Evolutionary conservation across 2,329 filamentous ascomycete species (phyloP).

Genomic region (Colletotrichum navitas): DNA sequence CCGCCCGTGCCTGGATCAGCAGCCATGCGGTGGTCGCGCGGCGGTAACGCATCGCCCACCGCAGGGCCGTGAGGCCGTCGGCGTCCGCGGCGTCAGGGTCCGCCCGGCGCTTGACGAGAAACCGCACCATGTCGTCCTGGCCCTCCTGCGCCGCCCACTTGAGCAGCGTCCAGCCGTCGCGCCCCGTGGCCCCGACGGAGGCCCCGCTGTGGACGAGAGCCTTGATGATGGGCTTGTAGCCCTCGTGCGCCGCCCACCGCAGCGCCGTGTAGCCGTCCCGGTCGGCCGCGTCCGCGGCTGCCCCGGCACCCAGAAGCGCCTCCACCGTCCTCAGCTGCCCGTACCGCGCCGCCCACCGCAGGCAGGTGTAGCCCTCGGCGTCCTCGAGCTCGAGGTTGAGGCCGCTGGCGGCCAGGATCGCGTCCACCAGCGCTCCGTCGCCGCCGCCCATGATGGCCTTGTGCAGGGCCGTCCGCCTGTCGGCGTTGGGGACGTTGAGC

Average conservation of each 20-base stretch:
- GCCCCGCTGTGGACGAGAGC: not conserved
- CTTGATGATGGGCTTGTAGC: conserved; percentile 9
- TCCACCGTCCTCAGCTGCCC: not conserved
- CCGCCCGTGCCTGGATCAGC: conserved; percentile 19
- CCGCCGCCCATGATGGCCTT: conserved; percentile 2
- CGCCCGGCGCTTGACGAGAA: conserved; percentile 3
- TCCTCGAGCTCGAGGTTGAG: conserved; percentile 21
- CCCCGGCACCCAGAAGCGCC: conserved; percentile 3
- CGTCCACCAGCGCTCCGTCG: not conserved
- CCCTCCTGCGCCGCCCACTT: conserved; percentile 30
- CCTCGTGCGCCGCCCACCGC: conserved; percentile 24
- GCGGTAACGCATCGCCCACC: conserved; percentile 19
- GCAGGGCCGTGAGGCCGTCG: conserved; percentile 18
- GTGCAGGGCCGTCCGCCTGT: conserved; percentile 15
- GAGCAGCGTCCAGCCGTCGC: conserved; percentile 14
- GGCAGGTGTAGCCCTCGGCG: conserved; percentile 14
- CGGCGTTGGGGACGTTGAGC: conserved; percentile 11
- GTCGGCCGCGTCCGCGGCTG: conserved; percentile 4
- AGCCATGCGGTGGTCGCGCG: conserved; percentile 10
- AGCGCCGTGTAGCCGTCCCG: conserved; percentile 16
- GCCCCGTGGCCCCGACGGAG: not conserved
- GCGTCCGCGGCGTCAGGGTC: conserved; percentile 3
- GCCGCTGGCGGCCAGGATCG: not conserved
- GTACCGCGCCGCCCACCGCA: conserved; percentile 21
- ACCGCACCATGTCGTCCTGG: conserved; percentile 20